Evolutionary conservation across 495 filamentous ascomycete genomes (phyloP).

Genomic region (Daldinia concentrica): DNA sequence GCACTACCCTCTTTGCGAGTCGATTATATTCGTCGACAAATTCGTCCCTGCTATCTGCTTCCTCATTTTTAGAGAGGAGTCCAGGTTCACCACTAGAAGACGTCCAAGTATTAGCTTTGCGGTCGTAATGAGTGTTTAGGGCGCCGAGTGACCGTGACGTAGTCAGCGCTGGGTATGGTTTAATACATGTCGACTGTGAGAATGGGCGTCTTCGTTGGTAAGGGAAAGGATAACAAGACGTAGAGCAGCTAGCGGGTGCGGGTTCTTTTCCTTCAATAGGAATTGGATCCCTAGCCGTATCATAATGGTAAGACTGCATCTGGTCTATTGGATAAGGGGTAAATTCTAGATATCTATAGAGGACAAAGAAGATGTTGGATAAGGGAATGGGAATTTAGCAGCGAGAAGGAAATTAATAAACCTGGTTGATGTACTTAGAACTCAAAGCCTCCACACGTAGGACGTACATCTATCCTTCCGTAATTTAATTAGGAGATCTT

Average conservation of each 20-base stretch:
- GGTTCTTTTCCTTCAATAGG: constrained; percentile 27
- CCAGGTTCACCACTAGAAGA: constrained; percentile 52
- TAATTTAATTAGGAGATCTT: not conserved
- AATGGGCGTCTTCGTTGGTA: constrained; percentile 35
- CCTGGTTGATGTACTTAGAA: not conserved
- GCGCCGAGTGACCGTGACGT: constrained; percentile 23
- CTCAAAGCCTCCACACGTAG: not conserved
- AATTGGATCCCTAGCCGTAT: constrained; percentile 21
- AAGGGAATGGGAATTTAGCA: not conserved
- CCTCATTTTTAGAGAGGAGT: constrained; percentile 51
- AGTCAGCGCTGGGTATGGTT: constrained; percentile 21
- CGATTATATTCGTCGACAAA: constrained; percentile 65
- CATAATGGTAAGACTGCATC: constrained; percentile 42
- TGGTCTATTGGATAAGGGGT: constrained; percentile 17
- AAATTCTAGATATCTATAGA: constrained; percentile 2
- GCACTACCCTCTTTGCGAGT: constrained; percentile 59
- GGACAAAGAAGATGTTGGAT: constrained; percentile 9
- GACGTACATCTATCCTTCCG: not conserved
- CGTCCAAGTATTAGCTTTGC: constrained; percentile 57
- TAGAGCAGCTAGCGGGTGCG: constrained; percentile 17
- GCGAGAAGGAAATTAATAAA: not conserved
- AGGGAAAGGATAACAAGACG: constrained; percentile 21
- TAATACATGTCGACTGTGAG: constrained; percentile 38
- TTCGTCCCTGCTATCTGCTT: constrained; percentile 51
- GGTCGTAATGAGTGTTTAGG: constrained; percentile 7